Evolutionary conservation across 768 basidiomycete genomes (phyloP).

Genomic region (Lactarius deliciosus): DNA sequence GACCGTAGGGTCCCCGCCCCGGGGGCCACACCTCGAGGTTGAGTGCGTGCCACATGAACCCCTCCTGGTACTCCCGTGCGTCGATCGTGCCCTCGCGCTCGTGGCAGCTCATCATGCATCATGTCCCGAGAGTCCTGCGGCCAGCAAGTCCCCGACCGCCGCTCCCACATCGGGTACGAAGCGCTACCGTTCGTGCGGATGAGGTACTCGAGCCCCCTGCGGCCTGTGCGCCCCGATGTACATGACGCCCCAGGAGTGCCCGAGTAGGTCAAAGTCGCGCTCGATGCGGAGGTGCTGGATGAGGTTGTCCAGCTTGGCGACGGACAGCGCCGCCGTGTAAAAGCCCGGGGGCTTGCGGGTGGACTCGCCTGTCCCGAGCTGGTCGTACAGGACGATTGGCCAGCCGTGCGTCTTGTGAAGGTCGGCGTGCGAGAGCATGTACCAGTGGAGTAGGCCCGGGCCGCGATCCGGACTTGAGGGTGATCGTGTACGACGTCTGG

Average conservation of each 20-base stretch:
- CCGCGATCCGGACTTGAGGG: constrained; percentile 5
- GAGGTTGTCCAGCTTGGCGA: constrained; percentile 48
- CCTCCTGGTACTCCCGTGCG: constrained; percentile 35
- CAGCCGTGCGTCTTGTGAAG: constrained; percentile 1
- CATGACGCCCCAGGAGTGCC: constrained; percentile 46
- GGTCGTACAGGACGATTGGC: constrained; percentile 36
- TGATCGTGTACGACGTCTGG: constrained; percentile 18
- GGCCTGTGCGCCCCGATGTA: constrained; percentile 34
- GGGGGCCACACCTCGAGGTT: constrained; percentile 35
- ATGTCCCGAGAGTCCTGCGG: not conserved
- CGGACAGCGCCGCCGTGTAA: constrained; percentile 52
- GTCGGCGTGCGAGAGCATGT: constrained; percentile 18
- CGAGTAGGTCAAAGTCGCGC: constrained; percentile 44
- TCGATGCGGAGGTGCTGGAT: constrained; percentile 46
- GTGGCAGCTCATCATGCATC: too few species aligned
- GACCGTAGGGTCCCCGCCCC: constrained; percentile 40
- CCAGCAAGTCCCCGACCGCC: not conserved
- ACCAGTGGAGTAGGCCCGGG: not conserved
- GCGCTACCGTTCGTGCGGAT: constrained; percentile 35
- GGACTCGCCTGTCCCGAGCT: constrained; percentile 53
- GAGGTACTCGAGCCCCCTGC: constrained; percentile 36
- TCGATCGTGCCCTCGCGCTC: too few species aligned
- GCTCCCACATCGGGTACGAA: constrained; percentile 35
- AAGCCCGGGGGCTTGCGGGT: constrained; percentile 49
- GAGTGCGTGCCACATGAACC: constrained; percentile 32